Evolutionary conservation across 2,329 filamentous ascomycete species (phyloP).

Genomic region (Phyllosticta capitalensis): DNA sequence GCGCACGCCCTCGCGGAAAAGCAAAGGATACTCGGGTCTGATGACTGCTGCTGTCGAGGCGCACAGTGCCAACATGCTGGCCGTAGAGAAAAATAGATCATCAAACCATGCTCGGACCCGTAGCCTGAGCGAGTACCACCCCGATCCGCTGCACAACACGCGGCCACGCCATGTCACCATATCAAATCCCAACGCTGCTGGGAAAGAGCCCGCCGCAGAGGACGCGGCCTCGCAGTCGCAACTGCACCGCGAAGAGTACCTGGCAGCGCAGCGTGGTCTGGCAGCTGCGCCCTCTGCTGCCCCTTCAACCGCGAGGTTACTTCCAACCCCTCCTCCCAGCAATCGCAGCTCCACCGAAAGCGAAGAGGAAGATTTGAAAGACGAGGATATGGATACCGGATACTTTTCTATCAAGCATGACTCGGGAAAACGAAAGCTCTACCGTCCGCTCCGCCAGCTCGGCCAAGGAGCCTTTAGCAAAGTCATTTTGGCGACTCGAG

Average conservation of each 20-base stretch:
- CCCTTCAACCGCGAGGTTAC: constrained; percentile 14
- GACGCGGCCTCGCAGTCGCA: constrained; percentile 27
- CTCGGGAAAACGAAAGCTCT: constrained; percentile 66
- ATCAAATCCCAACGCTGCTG: constrained; percentile 24
- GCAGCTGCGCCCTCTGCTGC: constrained; percentile 16
- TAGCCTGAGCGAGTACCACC: constrained; percentile 81
- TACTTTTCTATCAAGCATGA: constrained; percentile 39
- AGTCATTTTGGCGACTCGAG: constrained; percentile 81
- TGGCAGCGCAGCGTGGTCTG: constrained; percentile 70
- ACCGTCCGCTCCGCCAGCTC: constrained; percentile 69
- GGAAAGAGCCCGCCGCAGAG: constrained; percentile 15
- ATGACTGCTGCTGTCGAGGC: constrained; percentile 33
- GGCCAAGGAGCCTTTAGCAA: constrained; percentile 94
- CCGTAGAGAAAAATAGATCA: constrained; percentile 23
- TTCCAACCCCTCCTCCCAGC: constrained; percentile 73
- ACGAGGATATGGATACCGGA: constrained; percentile 30
- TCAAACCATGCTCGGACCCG: constrained; percentile 58
- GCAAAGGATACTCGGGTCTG: constrained; percentile 39
- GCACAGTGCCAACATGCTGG: constrained; percentile 21
- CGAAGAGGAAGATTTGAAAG: constrained; percentile 40
- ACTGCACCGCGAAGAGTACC: constrained; percentile 68
- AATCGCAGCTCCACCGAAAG: constrained; percentile 47
- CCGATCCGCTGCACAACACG: constrained; percentile 58
- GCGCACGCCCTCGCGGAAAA: constrained; percentile 29
- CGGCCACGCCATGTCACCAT: constrained; percentile 64